Conservation (phyloP, 306 rosid species). For the Hylodesmum podocarpum region DNA sequence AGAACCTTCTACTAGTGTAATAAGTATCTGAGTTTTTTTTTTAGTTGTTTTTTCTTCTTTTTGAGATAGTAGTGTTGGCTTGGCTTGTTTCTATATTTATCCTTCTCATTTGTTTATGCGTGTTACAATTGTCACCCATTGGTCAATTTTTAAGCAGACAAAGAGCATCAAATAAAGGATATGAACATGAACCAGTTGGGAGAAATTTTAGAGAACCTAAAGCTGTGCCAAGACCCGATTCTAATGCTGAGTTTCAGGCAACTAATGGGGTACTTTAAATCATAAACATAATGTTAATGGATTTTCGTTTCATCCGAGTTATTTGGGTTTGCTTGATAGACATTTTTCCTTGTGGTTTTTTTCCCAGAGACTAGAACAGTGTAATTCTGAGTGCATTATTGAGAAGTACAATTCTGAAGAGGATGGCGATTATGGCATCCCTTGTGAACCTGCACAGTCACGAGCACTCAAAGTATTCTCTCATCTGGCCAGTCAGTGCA, state of each 20-base stretch:
- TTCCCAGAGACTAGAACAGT: constrained; percentile 38
- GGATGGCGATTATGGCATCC: constrained; percentile 53
- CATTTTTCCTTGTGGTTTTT: constrained; percentile 7
- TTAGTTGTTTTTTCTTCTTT: background rate
- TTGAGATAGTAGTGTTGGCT: background rate
- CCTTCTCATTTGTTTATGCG: background rate
- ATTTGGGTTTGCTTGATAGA: constrained; percentile 11
- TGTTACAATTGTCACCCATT: constrained; percentile 19
- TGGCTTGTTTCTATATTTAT: background rate
- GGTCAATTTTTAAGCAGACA: constrained; percentile 44
- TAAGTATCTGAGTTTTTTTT: background rate
- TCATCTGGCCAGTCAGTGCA: constrained; percentile 54
- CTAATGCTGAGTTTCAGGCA: constrained; percentile 53
- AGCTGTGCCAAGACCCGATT: constrained; percentile 55
- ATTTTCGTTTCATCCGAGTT: background rate
- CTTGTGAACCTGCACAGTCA: constrained; percentile 49
- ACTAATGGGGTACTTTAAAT: constrained; percentile 46
- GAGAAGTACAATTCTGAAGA: constrained; percentile 57
- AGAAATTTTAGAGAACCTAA: constrained; percentile 44
- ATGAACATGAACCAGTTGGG: constrained; percentile 38
- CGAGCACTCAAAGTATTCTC: constrained; percentile 34
- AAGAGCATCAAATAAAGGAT: constrained; percentile 43
- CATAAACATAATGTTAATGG: constrained; percentile 8
- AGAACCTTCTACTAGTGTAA: background rate
- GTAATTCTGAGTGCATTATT: constrained; percentile 41